These are phyloP conservation scores for Alternaria brassicae DNA, from an alignment of 2,329 filamentous ascomycete species.

Conservation along the genomic window DNA sequence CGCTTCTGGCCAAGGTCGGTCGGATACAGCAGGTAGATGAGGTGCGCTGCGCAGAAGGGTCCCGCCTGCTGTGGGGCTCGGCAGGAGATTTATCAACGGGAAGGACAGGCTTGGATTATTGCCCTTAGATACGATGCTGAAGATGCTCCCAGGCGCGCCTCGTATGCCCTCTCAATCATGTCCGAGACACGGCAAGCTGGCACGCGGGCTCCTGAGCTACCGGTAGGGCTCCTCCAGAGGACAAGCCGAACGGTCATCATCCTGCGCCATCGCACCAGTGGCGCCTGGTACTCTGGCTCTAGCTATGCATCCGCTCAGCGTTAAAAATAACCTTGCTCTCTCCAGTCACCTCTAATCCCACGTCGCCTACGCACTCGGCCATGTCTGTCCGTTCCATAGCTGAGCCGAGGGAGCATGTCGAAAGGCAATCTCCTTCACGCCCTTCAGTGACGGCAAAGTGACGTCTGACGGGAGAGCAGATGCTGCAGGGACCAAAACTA, in stretches of 20 bases:
- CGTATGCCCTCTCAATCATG: not conserved
- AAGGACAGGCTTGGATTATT: slow-evolving; percentile 1
- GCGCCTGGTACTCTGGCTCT: slow-evolving; percentile 1
- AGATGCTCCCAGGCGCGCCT: not conserved
- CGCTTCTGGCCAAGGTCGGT: slow-evolving; percentile 35
- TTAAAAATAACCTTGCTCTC: slow-evolving; percentile 21
- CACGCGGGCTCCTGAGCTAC: slow-evolving; percentile 8
- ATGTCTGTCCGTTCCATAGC: slow-evolving; percentile 4
- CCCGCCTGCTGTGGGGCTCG: slow-evolving; percentile 17
- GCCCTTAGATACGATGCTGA: not conserved
- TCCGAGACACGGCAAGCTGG: not conserved
- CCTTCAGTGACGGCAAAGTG: not conserved
- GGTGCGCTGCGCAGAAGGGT: slow-evolving; percentile 10
- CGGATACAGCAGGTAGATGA: too few relatives aligned
- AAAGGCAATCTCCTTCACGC: too few relatives aligned
- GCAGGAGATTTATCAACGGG: slow-evolving; percentile 6
- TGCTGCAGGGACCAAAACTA: too few relatives aligned
- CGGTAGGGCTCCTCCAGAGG: slow-evolving; percentile 26
- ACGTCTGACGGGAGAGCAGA: slow-evolving; percentile 1
- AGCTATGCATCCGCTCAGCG: slow-evolving; percentile 8
- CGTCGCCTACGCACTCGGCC: slow-evolving; percentile 14
- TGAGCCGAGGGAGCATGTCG: too few relatives aligned
- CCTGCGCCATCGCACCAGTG: slow-evolving; percentile 7
- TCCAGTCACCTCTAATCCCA: slow-evolving; percentile 23
- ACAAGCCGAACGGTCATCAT: slow-evolving; percentile 26